Conservation (phyloP, 2,329 filamentous ascomycete species). For the Macroventuria anomochaeta region DNA sequence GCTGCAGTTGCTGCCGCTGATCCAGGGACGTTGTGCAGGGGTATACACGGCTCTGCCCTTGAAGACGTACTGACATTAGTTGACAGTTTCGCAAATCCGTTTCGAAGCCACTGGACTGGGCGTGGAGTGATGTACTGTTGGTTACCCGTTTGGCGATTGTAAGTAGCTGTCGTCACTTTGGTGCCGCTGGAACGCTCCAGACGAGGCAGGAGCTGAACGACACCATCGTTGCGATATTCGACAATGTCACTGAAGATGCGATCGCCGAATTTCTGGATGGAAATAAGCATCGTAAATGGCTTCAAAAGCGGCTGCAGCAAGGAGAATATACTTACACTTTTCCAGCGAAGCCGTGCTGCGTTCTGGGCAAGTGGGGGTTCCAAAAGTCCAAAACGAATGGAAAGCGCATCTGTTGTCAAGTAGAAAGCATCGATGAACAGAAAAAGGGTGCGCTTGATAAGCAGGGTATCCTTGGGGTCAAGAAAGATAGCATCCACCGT, state of each 20-base stretch:
- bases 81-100: not conserved
- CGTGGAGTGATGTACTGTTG: slow-evolving; percentile 14
- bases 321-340: slow-evolving; percentile 23
- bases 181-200: slow-evolving; percentile 16
- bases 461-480: not conserved
- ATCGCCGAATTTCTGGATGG: slow-evolving; percentile 21
- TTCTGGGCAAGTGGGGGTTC: slow-evolving; percentile 11
- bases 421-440: not conserved
- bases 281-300: slow-evolving; percentile 1
- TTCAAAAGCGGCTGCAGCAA: no score
- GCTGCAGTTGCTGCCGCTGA: not conserved
- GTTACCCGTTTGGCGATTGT: not conserved
- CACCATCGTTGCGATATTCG: slow-evolving; percentile 19
- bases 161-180: slow-evolving; percentile 2
- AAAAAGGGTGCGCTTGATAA: not conserved
- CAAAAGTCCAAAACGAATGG: slow-evolving; percentile 3
- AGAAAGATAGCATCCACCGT: not conserved
- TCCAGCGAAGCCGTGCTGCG: slow-evolving; percentile 25
- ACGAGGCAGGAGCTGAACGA: slow-evolving; percentile 10
- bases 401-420: slow-evolving; percentile 1
- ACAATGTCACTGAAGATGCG: slow-evolving; percentile 21
- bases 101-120: slow-evolving; percentile 11
- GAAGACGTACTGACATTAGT: not conserved
- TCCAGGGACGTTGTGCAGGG: not conserved
- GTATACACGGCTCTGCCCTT: slow-evolving; percentile 5